Base-by-base conservation (phyloP, 495 filamentous ascomycete species). In the Thozetella sp. region DNA sequence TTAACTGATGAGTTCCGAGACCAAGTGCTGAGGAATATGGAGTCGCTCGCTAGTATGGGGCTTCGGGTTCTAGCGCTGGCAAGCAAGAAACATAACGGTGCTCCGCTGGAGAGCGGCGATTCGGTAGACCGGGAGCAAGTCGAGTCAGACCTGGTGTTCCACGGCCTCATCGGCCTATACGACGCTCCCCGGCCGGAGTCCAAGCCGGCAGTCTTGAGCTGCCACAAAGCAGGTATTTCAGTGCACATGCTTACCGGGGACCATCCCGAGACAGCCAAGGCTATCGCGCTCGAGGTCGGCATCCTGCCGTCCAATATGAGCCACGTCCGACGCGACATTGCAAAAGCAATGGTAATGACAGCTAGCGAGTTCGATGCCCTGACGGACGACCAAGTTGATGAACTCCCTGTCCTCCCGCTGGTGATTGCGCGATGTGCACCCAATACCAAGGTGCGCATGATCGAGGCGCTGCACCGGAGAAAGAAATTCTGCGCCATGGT, bases 171-270 rank as follows among this genome's bases (percentile, higher is more conserved):
- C 53, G 90, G 89, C 1, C 82, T 93, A 37, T 90, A 90, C 59
- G 90, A 92, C 68, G 89, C 90, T 15, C 88, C 88, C 3, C 86
- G 90, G 0, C 79, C 84, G 6, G 89, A 90, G 62, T 89, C 88
- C 2, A 83, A 80, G 19, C 81, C 78, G 3, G 83, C 90, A 2
- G 83, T 93, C n/a, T 72, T 76, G 11, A 80, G 85, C 63, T 92
- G 89, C 70, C 81, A 86, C 46, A 72, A 78, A 40, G 90, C 90
- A 22, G 91, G 90, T 24, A 90, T 93, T 45, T 79, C 80, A 48
- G 88, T 93, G 2, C 88, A 91, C 70, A 93, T 93, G 90, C 75
- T 93, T 6, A 93, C 90, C n/a, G 90, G 88, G 13, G 90, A 93
- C 66, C 89, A 93, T 54, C 84, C 86, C 0, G 85, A 83, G 25